Base-by-base conservation (phyloP, 2,329 filamentous ascomycete species). In the Hortaea werneckii region DNA sequence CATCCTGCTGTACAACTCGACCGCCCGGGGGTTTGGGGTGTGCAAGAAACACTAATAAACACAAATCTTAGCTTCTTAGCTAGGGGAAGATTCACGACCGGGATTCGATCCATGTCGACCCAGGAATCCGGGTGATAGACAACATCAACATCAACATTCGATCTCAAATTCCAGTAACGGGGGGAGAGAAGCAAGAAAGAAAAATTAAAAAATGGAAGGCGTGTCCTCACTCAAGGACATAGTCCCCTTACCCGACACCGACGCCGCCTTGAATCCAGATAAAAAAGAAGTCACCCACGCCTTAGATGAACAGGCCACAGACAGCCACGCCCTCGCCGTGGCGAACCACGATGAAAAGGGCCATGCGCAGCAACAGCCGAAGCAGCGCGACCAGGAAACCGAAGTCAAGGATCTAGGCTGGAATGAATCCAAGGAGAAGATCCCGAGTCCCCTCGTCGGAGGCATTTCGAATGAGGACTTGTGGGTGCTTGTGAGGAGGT, bases 391-490 rank as follows among this genome's bases (percentile, higher is more conserved):
- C 20, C 67, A 71, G 54, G 63, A 59, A 11, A 57, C 70, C 32
- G 79, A 83, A 48, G 79, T 83, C 3, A 73, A 74, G 40, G 74
- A 86, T 54, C 61, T 86, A 12, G 83, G 83, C n/a, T 86, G 83
- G 83, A 78, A 82, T 50, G 73, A 81, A 48, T 68, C 72, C 29
- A 71, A 76, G 43, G 65, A 75, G 28, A 59, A 71, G n/a, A 74
- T 83, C 30, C 65, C 75, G 0, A 67, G 66, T 28, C 80, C 78
- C 0, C 67, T 88, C 8, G 78, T 87, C 0, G 79, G 80, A 1
- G 82, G 83, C 0, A 61, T 88, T 47, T 70, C 72, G 9, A 88
- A 88, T 51, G 82, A 88, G 35, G 80, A 87, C 50, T 64, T 87
- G 0, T 88, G 83, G 81, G 68, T 85, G 41, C 67, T 88, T 12